Base-by-base conservation (phyloP, 2,329 filamentous ascomycete species). In the Cladosporium sp. region DNA sequence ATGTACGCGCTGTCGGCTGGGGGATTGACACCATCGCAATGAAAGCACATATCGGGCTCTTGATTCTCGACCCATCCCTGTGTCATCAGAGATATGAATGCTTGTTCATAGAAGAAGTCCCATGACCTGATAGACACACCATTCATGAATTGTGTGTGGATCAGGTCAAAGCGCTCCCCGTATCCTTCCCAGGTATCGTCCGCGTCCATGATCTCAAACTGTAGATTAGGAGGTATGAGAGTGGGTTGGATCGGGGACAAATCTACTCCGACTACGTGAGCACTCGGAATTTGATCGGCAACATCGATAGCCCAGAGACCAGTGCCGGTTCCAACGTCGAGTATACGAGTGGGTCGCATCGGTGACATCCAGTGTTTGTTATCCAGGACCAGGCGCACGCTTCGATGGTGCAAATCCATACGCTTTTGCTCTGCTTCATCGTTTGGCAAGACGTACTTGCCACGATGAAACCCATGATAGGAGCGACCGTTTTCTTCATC, bases 1-100 rank as follows among this genome's bases (percentile, higher is more conserved):
- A 67, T 63, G 25, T 66, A 60, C 1, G 70, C 63, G 10, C 66
- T 68, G 46, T 72, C 69, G 14, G 61, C 16, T 3, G 67, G 70
- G 69, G 79, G 71, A n/a, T 73, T 78, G 11, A 72, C 68, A 63
- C 78, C 75, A 30, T 73, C 69, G 11, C 72, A 70, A 32, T 30
- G 49, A 56, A 71, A 67, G 32, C 65, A 63, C 18, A 70, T 64
- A 34, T 72, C 71, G 36, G 77, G 74, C 59, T 80, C 79, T 48
- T 77, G 76, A 16, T 77, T 71, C 68, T 80, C 79, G 11, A 80
- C 73, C 70, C 76, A 79, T 28, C 77, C 77, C 13, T 78, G 73
- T 3, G 75, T 73, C 54, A 71, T 65, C 49, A 76, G 61, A 46
- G 66, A 56, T 5, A 66, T 66, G 64, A 67, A 74, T 8, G 72